A percentile compares a stretch with the other conserved stretches of the same genome.
Conservation (phyloP, 495 filamentous ascomycete species). For the Penicillium subrubescens region DNA sequence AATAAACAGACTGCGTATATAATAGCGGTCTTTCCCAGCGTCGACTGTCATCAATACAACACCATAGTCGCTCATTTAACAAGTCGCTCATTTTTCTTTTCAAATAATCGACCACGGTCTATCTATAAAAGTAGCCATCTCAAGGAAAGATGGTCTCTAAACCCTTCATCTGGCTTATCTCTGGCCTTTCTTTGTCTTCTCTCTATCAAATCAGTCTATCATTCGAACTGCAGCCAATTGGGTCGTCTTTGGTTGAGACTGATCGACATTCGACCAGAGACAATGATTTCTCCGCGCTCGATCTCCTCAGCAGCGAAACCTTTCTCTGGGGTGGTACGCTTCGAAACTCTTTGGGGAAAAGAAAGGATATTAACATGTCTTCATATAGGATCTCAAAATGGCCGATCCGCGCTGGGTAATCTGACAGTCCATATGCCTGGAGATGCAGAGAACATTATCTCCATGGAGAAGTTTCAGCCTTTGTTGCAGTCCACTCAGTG, state of each 20-base stretch:
- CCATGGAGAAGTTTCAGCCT: constrained; percentile 1
- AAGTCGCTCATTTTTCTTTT: not conserved
- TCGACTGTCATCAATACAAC: not conserved
- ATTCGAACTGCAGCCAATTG: not conserved
- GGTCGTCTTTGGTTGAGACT: not conserved
- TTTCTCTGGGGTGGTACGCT: not conserved
- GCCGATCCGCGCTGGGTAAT: not conserved
- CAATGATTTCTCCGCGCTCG: not conserved
- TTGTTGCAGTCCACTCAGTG: not conserved
- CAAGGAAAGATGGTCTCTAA: not conserved
- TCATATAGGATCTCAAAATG: not conserved
- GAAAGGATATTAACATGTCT: not conserved
- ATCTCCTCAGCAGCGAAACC: not conserved
- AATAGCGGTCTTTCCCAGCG: not conserved
- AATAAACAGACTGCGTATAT: not conserved
- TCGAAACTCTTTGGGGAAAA: not conserved
- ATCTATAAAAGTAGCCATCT: not conserved
- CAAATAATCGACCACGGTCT: not conserved
- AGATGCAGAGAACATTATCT: constrained; percentile 1
- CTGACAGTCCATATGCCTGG: constrained; percentile 1
- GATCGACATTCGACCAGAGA: not conserved
- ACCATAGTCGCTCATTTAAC: not conserved
- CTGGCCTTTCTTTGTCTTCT: not conserved
- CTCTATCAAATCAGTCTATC: not conserved
- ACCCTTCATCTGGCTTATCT: not conserved